Evolutionary conservation across 23 red algal genomes (phyloP).

Genomic region (Gracilaria gracilis): DNA sequence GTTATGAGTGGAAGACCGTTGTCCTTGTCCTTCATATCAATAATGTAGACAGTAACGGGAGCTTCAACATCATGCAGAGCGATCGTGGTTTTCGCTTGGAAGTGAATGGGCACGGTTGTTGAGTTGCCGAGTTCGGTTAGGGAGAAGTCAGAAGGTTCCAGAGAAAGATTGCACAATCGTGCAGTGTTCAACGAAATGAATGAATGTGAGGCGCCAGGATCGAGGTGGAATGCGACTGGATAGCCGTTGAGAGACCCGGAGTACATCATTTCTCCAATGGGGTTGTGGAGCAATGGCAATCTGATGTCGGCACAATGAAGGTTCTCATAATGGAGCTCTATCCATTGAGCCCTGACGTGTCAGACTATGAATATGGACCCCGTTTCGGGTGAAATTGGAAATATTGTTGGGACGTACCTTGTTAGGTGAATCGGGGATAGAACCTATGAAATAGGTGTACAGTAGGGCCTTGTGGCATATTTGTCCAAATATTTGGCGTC

Average conservation of each 20-base stretch:
- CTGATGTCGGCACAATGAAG: no score
- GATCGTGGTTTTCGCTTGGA: background rate
- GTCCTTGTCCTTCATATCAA: slow-evolving; percentile 3
- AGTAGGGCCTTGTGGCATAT: no score
- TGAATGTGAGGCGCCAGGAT: slow-evolving; percentile 26
- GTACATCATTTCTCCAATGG: background rate
- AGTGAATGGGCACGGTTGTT: background rate
- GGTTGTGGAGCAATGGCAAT: no score
- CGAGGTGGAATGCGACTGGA: background rate
- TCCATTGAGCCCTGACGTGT: no score
- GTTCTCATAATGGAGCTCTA: no score
- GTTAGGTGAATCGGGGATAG: no score
- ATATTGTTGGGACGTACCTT: no score
- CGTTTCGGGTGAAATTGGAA: no score
- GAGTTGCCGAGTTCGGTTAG: slow-evolving; percentile 2
- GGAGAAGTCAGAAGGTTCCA: background rate
- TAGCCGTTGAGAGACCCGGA: background rate
- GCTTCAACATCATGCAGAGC: background rate
- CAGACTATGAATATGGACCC: no score
- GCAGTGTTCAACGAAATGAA: slow-evolving; percentile 2
- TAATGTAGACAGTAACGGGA: background rate
- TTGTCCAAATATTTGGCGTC: no score
- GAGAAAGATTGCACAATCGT: background rate
- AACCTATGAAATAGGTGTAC: no score
- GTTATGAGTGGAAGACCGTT: background rate